Evolutionary conservation across 345 rosid genomes (phyloP), one percentile per base, ranked within the genome.

Genomic region (Jatropha curcas): DNA sequence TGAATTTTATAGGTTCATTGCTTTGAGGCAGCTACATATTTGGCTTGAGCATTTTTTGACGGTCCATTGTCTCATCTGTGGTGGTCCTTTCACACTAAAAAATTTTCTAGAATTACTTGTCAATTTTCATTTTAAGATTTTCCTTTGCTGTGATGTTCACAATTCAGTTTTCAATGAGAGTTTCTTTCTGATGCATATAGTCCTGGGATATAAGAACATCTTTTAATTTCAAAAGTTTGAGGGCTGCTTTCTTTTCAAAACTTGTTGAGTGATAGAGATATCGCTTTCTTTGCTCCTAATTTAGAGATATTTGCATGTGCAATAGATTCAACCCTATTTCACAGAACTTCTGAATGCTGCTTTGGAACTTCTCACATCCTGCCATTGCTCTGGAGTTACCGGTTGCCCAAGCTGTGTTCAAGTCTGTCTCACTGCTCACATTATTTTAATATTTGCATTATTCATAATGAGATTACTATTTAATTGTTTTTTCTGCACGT

Each of bases 381-480:
- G 95, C 77, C 68, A 53, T 77, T 94, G 98, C 84, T 60, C 72
- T 17, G 87, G 73, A 57, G 87, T 85, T 67, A 76, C 75, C 28
- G 96, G 97, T 68, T 94, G 98, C 74, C 98, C 97, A 13, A 86
- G 84, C 73, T 94, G 98, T 57, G 82, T 88, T 79, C 98, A 94
- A 85, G 96, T 90, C 57, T 31, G 81, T 30, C 17, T 59, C 57
- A 43, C 22, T 56, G 11, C 17, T 63, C 30, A 17, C n/a, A 63
- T 59, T 9, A 64, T 69, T 33, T 37, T 30, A n/a, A 45, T 22
- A 19, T 39, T 60, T 57, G 28, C 14, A 27, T 17, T 61, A 33
- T 2, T 16, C 35, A 16, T 30, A 24, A 10, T 4, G 53, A 34
- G 48, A 43, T 28, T 41, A 67, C 37, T 52, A 14, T 45, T n/a